phyloP scores from a whole-genome alignment of 177 flowering plant species.

The Tripterygium wilfordii region DNA sequence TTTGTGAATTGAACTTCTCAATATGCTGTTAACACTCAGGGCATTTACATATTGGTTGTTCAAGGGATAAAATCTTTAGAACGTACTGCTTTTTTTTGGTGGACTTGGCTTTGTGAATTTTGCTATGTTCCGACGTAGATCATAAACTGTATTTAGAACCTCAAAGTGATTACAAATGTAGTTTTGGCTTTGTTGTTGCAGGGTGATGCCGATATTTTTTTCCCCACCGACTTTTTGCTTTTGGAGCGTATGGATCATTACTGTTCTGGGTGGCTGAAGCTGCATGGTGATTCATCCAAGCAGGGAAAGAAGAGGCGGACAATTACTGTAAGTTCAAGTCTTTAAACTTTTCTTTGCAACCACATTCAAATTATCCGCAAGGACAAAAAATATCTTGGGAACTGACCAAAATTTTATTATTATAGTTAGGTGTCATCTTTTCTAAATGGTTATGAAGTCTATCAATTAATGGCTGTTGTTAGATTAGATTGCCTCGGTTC shows the following conservation, averaged over 20 bases:
- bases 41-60: no score
- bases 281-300: conserved; percentile 40
- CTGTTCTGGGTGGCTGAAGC: conserved; percentile 70
- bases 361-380: background rate
- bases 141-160: background rate
- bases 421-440: no score
- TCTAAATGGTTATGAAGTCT: no score
- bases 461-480: no score
- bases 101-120: no score
- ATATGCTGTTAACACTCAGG: no score
- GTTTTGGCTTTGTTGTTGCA: conserved; percentile 20
- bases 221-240: conserved; percentile 93
- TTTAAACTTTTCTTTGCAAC: background rate
- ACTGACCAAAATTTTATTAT: no score
- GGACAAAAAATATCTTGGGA: background rate
- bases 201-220: conserved; percentile 99
- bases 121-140: no score
- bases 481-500: no score
- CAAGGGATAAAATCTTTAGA: no score
- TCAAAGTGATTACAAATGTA: background rate
- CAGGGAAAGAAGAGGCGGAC: conserved; percentile 80
- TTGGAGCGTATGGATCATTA: conserved; percentile 87
- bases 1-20: no score
- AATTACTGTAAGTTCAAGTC: conserved; percentile 51
- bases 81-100: no score